These are phyloP conservation scores for Candida sp. DNA, from an alignment of 1,139 yeast genomes.

Conservation along the genomic window DNA sequence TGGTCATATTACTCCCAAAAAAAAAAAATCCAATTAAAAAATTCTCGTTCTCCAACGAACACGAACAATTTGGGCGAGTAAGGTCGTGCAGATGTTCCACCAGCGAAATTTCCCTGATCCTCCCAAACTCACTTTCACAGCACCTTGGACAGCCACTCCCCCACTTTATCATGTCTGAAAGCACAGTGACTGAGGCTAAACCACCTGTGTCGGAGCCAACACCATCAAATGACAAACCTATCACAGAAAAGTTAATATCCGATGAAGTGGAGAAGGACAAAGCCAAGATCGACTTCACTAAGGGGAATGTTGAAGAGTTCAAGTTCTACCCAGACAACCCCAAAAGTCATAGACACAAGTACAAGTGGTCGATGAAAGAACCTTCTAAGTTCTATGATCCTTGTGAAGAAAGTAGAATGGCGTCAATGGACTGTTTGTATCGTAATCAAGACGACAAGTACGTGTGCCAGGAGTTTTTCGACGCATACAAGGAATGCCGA, in stretches of 20 bases:
- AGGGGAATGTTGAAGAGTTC: conserved; percentile 54
- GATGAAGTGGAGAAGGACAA: conserved; percentile 46
- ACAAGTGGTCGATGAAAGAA: conserved; percentile 66
- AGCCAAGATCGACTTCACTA: conserved; percentile 59
- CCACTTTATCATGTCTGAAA: background rate
- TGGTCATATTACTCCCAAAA: background rate
- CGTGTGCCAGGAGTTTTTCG: conserved; percentile 85
- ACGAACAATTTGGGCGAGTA: background rate
- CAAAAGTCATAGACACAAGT: conserved; percentile 61
- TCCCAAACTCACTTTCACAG: background rate
- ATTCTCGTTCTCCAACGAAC: background rate
- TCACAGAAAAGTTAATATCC: conserved; percentile 9
- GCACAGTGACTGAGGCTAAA: background rate
- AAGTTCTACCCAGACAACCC: conserved; percentile 89
- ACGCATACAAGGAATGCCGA: conserved; percentile 91
- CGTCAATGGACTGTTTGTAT: conserved; percentile 81
- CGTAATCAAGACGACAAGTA: conserved; percentile 76
- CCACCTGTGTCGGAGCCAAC: background rate
- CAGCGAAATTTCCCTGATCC: background rate
- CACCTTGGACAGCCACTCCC: background rate
- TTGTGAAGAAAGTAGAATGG: conserved; percentile 86
- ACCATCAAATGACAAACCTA: background rate
- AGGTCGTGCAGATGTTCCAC: conserved; percentile 2
- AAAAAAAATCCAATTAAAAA: conserved; percentile 4
- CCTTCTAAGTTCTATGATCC: conserved; percentile 93